Conservation (phyloP, 108 stramenopile genomes). For the Skeletonema marinoi region DNA sequence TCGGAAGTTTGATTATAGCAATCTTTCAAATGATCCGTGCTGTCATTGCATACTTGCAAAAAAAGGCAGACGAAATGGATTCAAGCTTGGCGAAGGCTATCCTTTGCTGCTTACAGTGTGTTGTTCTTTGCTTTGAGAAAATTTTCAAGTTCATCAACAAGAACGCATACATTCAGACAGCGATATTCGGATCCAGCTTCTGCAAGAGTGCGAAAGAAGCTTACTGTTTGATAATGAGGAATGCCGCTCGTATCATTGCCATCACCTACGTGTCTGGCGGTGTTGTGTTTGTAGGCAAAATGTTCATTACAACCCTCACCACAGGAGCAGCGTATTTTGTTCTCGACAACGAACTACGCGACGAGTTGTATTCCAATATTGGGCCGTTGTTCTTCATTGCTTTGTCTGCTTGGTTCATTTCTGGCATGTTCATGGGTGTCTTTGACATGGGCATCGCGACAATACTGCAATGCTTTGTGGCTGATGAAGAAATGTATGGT, state of each 20-base stretch:
- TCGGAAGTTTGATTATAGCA: slow-evolving; percentile 91
- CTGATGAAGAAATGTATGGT: slow-evolving; percentile 91
- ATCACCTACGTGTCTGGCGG: slow-evolving; percentile 64
- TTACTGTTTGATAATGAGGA: slow-evolving; percentile 85
- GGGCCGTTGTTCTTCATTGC: slow-evolving; percentile 78
- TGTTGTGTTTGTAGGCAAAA: slow-evolving; percentile 86
- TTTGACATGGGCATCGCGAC: slow-evolving; percentile 83
- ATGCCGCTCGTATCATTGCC: slow-evolving; percentile 67
- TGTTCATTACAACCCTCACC: slow-evolving; percentile 79
- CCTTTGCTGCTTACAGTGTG: slow-evolving; percentile 90
- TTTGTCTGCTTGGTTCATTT: slow-evolving; percentile 57
- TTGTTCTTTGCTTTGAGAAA: slow-evolving; percentile 84
- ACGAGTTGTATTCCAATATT: slow-evolving; percentile 50
- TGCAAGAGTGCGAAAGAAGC: slow-evolving; percentile 74
- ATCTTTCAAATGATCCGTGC: slow-evolving; percentile 89
- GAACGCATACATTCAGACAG: slow-evolving; percentile 92
- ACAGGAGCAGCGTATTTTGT: slow-evolving; percentile 55
- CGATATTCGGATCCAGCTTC: slow-evolving; percentile 90
- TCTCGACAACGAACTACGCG: slow-evolving; percentile 45
- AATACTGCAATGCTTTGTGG: slow-evolving; percentile 87
- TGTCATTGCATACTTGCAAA: slow-evolving; percentile 84
- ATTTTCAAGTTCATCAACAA: slow-evolving; percentile 90
- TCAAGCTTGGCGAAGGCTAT: slow-evolving; percentile 74
- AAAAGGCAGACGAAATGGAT: slow-evolving; percentile 74
- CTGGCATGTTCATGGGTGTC: slow-evolving; percentile 61